Evolutionary conservation across 108 stramenopile genomes (phyloP).

Genomic region (Fistulifera pelliculosa): DNA sequence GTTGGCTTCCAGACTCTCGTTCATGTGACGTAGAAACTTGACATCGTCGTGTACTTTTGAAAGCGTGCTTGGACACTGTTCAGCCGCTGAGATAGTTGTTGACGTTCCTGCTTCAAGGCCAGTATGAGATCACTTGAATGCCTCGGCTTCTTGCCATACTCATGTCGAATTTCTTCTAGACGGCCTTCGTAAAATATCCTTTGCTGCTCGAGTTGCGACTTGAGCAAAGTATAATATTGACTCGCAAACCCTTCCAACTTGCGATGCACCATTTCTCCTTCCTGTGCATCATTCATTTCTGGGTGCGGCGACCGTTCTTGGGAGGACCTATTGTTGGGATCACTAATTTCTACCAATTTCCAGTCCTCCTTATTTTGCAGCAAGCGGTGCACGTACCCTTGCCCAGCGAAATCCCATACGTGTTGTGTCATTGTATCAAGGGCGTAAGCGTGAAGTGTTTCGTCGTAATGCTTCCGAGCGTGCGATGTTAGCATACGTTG

Average conservation of each 20-base stretch:
- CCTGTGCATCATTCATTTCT: constrained; percentile 58
- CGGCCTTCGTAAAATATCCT: constrained; percentile 80
- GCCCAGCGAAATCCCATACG: constrained; percentile 94
- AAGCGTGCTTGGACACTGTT: constrained; percentile 36
- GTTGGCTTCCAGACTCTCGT: constrained; percentile 67
- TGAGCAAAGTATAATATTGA: constrained; percentile 83
- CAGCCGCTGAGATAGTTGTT: constrained; percentile 62
- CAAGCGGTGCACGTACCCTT: constrained; percentile 90
- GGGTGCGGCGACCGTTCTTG: constrained; percentile 53
- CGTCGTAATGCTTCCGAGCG: constrained; percentile 78
- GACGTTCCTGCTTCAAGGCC: constrained; percentile 68
- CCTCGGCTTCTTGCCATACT: constrained; percentile 13
- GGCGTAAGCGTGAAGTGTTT: constrained; percentile 92
- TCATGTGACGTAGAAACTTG: constrained; percentile 64
- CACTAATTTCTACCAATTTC: constrained; percentile 84
- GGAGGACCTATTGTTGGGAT: constrained; percentile 51
- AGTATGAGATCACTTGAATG: constrained; percentile 39
- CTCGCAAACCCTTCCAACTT: constrained; percentile 83
- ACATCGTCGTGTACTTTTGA: constrained; percentile 49
- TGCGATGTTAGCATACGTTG: constrained; percentile 22
- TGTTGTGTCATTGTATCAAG: constrained; percentile 90
- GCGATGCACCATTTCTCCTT: constrained; percentile 81
- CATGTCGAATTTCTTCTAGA: constrained; percentile 58
- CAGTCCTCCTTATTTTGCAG: constrained; percentile 86
- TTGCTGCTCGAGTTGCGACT: constrained; percentile 87